Conservation (phyloP, 495 filamentous ascomycete species). For the Aspergillus carlsbadensis region DNA sequence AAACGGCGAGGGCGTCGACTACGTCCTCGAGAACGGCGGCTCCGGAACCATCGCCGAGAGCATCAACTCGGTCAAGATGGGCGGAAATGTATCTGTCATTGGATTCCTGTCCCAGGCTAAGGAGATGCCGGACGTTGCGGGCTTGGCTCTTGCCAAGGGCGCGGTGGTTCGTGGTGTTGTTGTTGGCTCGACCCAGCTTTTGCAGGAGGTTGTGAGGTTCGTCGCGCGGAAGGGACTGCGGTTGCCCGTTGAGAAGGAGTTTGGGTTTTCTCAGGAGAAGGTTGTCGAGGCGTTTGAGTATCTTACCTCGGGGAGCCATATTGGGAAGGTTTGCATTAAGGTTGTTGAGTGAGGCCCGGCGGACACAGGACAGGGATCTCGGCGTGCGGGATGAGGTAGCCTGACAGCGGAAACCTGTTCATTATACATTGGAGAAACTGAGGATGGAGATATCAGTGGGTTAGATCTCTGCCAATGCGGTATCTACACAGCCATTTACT, state of each 20-base stretch:
- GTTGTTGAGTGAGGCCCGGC: too few species aligned
- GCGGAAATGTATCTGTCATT: constrained; percentile 60
- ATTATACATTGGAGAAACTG: too few species aligned
- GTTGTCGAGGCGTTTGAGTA: constrained; percentile 40
- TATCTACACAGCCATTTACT: too few species aligned
- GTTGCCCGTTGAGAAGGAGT: constrained; percentile 58
- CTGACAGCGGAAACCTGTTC: too few species aligned
- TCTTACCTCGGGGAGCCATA: constrained; percentile 60
- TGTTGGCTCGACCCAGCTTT: constrained; percentile 50
- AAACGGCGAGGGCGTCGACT: constrained; percentile 56
- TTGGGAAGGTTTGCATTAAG: constrained; percentile 68
- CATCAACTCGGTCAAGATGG: constrained; percentile 54
- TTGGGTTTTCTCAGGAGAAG: constrained; percentile 49
- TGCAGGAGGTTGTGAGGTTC: constrained; percentile 55
- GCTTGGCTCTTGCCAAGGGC: constrained; percentile 44
- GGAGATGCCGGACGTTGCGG: constrained; percentile 37
- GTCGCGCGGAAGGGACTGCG: constrained; percentile 46
- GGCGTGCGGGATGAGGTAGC: too few species aligned
- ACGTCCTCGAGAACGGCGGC: constrained; percentile 66
- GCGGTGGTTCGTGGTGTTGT: constrained; percentile 53
- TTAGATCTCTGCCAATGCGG: too few species aligned
- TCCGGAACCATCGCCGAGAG: constrained; percentile 54
- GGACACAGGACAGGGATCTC: too few species aligned
- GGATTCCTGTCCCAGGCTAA: constrained; percentile 51
- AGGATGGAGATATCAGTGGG: too few species aligned